phyloP scores from a whole-genome alignment of 2,329 filamentous ascomycete genomes.

The Cordyceps javanica region DNA sequence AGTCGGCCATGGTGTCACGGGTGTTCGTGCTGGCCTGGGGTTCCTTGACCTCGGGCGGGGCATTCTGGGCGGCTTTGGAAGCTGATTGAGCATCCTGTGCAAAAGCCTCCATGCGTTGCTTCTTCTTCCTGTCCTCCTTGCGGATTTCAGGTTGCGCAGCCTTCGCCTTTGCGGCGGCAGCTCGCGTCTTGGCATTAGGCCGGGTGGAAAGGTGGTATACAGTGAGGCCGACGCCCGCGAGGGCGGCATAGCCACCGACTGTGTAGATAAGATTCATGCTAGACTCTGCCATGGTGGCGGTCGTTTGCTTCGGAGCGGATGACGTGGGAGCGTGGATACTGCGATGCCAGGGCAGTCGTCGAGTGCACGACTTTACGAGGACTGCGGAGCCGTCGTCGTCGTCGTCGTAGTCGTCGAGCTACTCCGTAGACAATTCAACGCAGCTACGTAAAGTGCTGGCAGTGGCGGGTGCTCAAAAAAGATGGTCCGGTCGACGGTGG shows the following conservation, averaged over 20 bases:
- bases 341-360: constrained; percentile 13
- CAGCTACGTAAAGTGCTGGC: not conserved
- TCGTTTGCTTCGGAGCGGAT: constrained; percentile 2
- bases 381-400: not conserved
- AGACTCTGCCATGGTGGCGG: constrained; percentile 26
- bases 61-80: constrained; percentile 32
- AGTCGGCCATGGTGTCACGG: constrained; percentile 47
- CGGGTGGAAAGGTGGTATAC: constrained; percentile 31
- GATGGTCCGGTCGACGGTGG: constrained; percentile 5
- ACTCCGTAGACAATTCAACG: not conserved
- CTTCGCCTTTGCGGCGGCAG: constrained; percentile 23
- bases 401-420: not conserved
- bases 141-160: constrained; percentile 25
- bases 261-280: constrained; percentile 32
- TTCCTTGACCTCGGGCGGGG: constrained; percentile 25
- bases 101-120: constrained; percentile 39
- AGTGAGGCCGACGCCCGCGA: constrained; percentile 30
- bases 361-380: constrained; percentile 16
- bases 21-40: constrained; percentile 20
- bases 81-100: constrained; percentile 30
- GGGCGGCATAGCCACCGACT: constrained; percentile 29
- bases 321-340: not conserved
- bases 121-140: constrained; percentile 40
- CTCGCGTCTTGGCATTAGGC: constrained; percentile 25
- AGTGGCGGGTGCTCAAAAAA: not conserved